Evolutionary conservation across 1,284 basidiomycete genomes (phyloP), one percentile per base, ranked within the genome.

Genomic region (Ganoderma boninense): DNA sequence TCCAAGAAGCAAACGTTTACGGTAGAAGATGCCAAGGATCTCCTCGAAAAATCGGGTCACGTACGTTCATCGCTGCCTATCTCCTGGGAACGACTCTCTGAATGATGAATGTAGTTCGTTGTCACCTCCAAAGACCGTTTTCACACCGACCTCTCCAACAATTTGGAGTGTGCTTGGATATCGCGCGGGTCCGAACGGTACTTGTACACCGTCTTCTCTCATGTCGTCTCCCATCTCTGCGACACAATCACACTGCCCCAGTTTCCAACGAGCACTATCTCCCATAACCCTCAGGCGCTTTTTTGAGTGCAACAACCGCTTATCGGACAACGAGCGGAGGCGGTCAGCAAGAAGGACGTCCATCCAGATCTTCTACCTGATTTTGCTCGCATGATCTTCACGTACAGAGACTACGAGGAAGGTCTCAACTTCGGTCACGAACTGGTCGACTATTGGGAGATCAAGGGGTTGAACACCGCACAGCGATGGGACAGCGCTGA

Each of bases 231-330:
- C 18, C 23, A 59, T 16, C 14, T 60, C 29, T 60, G 56, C 43
- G 44, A 38, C 14, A 66, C 56, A 23, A 60, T 66, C 56, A 7
- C 35, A 26, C 64, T 42, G 3, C 64, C 54, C 23, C 26, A 38
- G 8, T 66, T 43, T 29, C 64, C 64, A 4, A n/a, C 44, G 2
- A 18, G 16, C 29, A 66, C 64, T 2, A 18, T 66, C 26, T 42
- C 54, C 4, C 18, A 32, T 20, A 59, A 18, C 26, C 64, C 64
- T 23, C 64, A 66, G 40, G 23, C 40, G 4, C 4, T 60, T 18
- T 40, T 66, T 20, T 29, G 42, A 2, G 18, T n/a, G 16, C 16
- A 0, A 5, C 43, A 32, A 7, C 23, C 38, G 10, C 49, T 38
- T 14, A 4, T 11, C 6, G 56, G 56, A 1, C 2, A 20, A 11